phyloP scores from a whole-genome alignment of 495 filamentous ascomycete genomes.

The Penicillium riverlandense region DNA sequence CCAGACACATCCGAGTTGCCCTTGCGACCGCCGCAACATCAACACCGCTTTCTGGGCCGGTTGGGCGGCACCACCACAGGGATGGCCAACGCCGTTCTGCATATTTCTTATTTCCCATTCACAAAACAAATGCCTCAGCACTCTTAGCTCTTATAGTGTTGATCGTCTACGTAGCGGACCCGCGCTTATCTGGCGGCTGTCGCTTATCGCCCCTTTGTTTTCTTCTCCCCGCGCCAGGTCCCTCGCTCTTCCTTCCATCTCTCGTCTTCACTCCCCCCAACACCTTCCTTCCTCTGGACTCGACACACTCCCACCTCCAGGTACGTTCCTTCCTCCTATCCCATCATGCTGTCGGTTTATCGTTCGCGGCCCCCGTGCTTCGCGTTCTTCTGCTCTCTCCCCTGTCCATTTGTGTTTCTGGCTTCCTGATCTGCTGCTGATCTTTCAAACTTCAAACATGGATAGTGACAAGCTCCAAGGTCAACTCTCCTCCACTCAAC shows the following conservation, averaged over 20 bases:
- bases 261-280: slow-evolving; percentile 18
- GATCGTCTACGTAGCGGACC: neutral
- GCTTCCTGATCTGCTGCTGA: too few species aligned
- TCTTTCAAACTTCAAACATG: neutral
- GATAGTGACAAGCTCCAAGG: neutral
- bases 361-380: too few species aligned
- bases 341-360: neutral
- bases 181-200: slow-evolving; percentile 18
- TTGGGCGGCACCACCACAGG: too few species aligned
- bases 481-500: neutral
- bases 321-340: neutral
- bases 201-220: slow-evolving; percentile 28
- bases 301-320: neutral
- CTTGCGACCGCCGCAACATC: too few species aligned
- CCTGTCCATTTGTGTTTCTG: too few species aligned
- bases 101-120: too few species aligned
- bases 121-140: too few species aligned
- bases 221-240: neutral
- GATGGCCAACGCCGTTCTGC: too few species aligned
- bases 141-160: too few species aligned
- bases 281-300: neutral
- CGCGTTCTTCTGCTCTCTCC: too few species aligned
- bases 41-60: too few species aligned
- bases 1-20: too few species aligned
- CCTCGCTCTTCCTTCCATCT: slow-evolving; percentile 7